Evolutionary conservation across 176 grass and related monocot species (phyloP), one percentile per base, ranked within the genome.

Genomic region (Paspalum vaginatum): DNA sequence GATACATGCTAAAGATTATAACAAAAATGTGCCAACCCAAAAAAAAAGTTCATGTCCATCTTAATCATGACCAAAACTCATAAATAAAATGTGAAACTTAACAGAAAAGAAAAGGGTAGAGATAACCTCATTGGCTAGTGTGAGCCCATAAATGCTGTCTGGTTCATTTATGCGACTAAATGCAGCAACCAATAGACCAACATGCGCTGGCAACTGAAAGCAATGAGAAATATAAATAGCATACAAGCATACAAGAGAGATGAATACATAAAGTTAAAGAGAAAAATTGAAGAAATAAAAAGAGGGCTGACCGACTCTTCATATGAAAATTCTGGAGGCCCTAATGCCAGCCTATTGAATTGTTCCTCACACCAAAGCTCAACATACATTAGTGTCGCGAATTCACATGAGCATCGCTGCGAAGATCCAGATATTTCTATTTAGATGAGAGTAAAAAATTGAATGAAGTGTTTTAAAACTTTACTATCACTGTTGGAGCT

Each of bases 321-420:
- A 50, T 94, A 71, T 49, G 94, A 94, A 78, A 94, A 94, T 86
- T 97, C 94, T 87, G 89, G 85, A 74, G 85, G 82, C 76, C 94
- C 94, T 53, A 97, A 72, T 40, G 77, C 80, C 59, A 97, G 81
- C 70, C 77, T 57, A 84, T 85, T 94, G 84, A 97, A 97, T 90
- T 92, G 78, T 79, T 94, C 94, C 72, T 97, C 94, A 76, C 94
- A 97, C 94, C 94, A 97, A 82, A 90, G 85, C 44, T 97, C 94
- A 43, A 87, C 87, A 89, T 97, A 97, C 86, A 97, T 85, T 72
- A 90, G 44, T 82, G 91, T 68, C 13, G 87, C 87, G 43, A 97
- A 97, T 72, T 94, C 85, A 84, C 82, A 94, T 82, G 86, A 90
- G 79, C 94, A 97, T 32, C 76, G 80, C 91, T 97, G 82, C 68